Evolutionary conservation across 2,329 filamentous ascomycete species (phyloP).

Genomic region (Cladophialophora yegresii): DNA sequence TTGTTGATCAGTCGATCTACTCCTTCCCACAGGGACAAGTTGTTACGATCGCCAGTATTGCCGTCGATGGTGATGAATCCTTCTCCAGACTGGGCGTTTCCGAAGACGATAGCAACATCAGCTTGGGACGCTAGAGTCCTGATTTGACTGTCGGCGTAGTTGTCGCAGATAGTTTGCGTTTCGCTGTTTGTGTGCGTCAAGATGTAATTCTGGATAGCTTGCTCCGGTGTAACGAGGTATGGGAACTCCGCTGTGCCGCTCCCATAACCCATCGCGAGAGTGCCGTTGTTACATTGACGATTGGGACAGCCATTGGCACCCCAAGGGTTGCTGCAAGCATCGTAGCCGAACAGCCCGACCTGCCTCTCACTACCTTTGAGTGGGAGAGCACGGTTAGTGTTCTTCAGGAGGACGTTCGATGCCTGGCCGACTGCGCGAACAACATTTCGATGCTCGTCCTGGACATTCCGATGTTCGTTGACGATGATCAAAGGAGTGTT

Average conservation of each 20-base stretch:
- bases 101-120: conserved; percentile 75
- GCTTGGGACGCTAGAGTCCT: conserved; percentile 54
- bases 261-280: conserved; percentile 65
- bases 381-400: conserved; percentile 69
- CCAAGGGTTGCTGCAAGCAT: conserved; percentile 71
- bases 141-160: conserved; percentile 58
- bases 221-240: conserved; percentile 63
- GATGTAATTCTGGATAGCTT: conserved; percentile 67
- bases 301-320: conserved; percentile 80
- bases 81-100: conserved; percentile 83
- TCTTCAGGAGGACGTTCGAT: conserved; percentile 88
- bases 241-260: conserved; percentile 63
- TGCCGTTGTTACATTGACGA: conserved; percentile 63
- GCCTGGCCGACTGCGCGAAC: conserved; percentile 77
- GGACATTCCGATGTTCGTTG: conserved; percentile 84
- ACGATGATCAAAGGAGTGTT: conserved; percentile 47
- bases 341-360: conserved; percentile 76
- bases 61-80: conserved; percentile 80
- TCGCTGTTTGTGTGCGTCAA: conserved; percentile 65
- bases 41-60: conserved; percentile 86
- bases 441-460: conserved; percentile 67
- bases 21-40: conserved; percentile 83
- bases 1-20: conserved; percentile 80
- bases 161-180: conserved; percentile 61
- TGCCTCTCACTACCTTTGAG: conserved; percentile 73